These are phyloP conservation scores for Perkinsus marinus DNA, from an alignment of 169 alveolate genomes.

Conservation along the genomic window DNA sequence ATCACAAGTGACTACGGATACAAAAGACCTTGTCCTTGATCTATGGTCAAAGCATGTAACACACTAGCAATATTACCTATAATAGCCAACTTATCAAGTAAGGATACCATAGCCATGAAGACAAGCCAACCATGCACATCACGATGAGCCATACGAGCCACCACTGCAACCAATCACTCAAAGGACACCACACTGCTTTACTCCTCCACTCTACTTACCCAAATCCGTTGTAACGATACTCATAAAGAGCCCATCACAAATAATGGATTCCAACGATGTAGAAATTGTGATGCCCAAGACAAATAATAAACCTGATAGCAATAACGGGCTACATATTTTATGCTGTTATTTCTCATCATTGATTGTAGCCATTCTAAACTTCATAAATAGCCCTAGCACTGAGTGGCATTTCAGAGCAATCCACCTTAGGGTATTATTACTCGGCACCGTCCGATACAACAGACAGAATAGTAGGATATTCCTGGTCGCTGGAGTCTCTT, in stretches of 20 bases:
- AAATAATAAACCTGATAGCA: neutral
- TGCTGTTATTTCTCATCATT: too few species aligned
- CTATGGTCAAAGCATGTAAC: too few species aligned
- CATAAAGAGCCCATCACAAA: neutral
- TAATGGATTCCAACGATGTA: neutral
- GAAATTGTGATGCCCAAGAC: neutral
- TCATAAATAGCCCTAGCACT: too few species aligned
- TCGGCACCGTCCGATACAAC: neutral
- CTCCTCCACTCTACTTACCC: neutral
- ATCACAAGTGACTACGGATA: too few species aligned
- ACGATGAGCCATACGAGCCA: constrained; percentile 1
- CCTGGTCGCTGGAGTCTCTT: neutral
- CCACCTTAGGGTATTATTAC: neutral
- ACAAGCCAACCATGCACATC: neutral
- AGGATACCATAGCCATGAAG: neutral
- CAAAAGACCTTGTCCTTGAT: too few species aligned
- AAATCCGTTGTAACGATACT: neutral
- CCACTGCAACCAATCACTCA: neutral
- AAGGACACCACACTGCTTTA: neutral
- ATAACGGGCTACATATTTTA: neutral
- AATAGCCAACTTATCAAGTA: neutral
- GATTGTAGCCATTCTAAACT: too few species aligned
- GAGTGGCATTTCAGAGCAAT: too few species aligned
- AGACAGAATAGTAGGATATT: neutral
- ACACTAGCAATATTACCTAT: neutral